Percentiles rank a stretch among this genome's conserved stretches.
Conservation (phyloP, 768 basidiomycete species). For the Lyophyllum semitale region DNA sequence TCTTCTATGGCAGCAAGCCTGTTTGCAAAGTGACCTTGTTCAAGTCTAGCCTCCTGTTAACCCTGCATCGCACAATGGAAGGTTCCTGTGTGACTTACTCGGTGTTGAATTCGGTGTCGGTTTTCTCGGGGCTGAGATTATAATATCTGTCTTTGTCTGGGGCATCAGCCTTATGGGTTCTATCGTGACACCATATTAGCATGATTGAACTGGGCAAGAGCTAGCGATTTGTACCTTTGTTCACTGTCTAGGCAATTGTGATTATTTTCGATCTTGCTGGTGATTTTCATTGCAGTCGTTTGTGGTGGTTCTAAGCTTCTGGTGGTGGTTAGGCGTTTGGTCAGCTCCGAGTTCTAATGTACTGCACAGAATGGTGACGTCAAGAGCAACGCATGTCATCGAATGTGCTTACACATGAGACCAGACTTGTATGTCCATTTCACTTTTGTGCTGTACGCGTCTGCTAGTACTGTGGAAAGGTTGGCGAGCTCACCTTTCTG, state of each 20-base stretch:
- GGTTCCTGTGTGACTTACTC: not conserved
- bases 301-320: not conserved
- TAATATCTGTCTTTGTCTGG: not conserved
- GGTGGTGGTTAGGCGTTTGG: not conserved
- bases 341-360: not conserved
- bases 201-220: not conserved
- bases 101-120: not conserved
- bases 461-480: too few relatives aligned
- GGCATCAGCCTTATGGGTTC: not conserved
- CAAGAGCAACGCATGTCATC: too few relatives aligned
- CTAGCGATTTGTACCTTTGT: conserved; percentile 39
- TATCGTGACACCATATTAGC: not conserved
- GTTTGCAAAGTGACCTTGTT: conserved; percentile 32
- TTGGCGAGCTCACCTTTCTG: too few relatives aligned
- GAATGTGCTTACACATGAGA: too few relatives aligned
- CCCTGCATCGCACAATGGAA: not conserved
- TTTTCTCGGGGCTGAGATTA: not conserved
- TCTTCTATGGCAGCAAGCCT: conserved; percentile 32
- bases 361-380: not conserved
- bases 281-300: not conserved
- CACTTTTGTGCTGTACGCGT: too few relatives aligned
- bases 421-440: too few relatives aligned
- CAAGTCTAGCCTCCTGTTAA: not conserved
- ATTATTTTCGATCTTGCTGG: conserved; percentile 44
- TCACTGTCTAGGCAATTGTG: conserved; percentile 50